phyloP scores from a whole-genome alignment of 202 grass and related monocot species.

The Carex arenaria region DNA sequence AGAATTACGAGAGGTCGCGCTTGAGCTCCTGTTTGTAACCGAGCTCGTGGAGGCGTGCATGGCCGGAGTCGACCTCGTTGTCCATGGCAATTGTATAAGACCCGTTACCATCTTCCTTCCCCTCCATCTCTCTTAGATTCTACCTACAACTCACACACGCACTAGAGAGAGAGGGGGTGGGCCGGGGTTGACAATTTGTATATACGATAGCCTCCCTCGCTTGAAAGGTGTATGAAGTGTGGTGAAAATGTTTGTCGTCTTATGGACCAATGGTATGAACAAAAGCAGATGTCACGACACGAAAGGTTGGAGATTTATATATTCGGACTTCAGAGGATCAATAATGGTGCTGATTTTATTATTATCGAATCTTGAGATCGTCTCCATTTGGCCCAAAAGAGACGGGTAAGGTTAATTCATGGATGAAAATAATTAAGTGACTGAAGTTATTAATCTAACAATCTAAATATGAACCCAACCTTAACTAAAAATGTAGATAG shows the following conservation, averaged over 20 bases:
- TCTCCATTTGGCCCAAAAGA: neutral
- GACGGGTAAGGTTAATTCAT: neutral
- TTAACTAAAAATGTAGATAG: too few species aligned
- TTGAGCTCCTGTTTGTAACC: slow-evolving; percentile 99
- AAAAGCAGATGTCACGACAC: neutral
- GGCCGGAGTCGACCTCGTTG: slow-evolving; percentile 42
- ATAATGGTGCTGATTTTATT: neutral
- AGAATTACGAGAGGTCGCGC: slow-evolving; percentile 78
- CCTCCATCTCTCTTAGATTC: slow-evolving; percentile 15
- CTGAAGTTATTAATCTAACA: neutral
- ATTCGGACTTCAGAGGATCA: neutral
- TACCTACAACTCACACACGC: neutral
- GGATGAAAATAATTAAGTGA: neutral
- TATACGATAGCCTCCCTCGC: neutral
- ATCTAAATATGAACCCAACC: too few species aligned
- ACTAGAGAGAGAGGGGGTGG: neutral
- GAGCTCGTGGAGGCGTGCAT: slow-evolving; percentile 61
- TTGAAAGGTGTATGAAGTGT: neutral
- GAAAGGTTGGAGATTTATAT: neutral
- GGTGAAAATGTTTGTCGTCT: neutral
- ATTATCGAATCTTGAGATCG: neutral
- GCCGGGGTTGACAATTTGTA: neutral
- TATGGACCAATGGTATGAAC: neutral
- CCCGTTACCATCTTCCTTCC: neutral
- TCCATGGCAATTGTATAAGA: neutral